phyloP scores from a whole-genome alignment of 2,329 filamentous ascomycete species.

The Fusarium poae region DNA sequence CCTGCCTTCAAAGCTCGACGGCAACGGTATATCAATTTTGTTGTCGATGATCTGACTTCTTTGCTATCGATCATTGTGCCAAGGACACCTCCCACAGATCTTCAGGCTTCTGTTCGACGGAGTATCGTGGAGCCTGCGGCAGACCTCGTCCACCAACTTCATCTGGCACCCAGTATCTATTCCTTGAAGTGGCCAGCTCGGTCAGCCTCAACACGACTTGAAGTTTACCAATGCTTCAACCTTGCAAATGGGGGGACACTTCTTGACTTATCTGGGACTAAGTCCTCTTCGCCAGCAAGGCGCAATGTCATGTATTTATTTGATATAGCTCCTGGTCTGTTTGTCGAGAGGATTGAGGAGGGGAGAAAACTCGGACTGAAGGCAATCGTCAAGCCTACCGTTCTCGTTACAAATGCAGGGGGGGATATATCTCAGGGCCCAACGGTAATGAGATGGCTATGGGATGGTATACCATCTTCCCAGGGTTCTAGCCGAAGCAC shows the following conservation, averaged over 20 bases:
- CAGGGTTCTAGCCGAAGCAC: constrained; percentile 38
- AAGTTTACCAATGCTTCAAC: constrained; percentile 56
- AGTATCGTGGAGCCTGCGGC: constrained; percentile 54
- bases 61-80: constrained; percentile 52
- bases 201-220: constrained; percentile 53
- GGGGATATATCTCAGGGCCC: constrained; percentile 48
- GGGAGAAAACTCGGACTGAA: constrained; percentile 52
- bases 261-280: constrained; percentile 50
- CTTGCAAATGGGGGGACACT: constrained; percentile 51
- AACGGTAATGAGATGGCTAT: constrained; percentile 54
- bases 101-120: constrained; percentile 52
- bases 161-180: constrained; percentile 53
- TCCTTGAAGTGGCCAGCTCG: constrained; percentile 56
- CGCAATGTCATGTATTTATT: constrained; percentile 54
- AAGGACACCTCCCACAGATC: constrained; percentile 45
- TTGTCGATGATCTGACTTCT: constrained; percentile 53
- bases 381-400: constrained; percentile 53
- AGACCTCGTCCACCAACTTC: constrained; percentile 55
- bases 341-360: constrained; percentile 54
- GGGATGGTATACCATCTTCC: constrained; percentile 46
- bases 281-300: constrained; percentile 48
- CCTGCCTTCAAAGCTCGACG: constrained; percentile 50
- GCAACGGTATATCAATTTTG: constrained; percentile 46
- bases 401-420: constrained; percentile 51
- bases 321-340: constrained; percentile 55